Conservation (phyloP, 441 rosid species). For the Corymbia calophylla region DNA sequence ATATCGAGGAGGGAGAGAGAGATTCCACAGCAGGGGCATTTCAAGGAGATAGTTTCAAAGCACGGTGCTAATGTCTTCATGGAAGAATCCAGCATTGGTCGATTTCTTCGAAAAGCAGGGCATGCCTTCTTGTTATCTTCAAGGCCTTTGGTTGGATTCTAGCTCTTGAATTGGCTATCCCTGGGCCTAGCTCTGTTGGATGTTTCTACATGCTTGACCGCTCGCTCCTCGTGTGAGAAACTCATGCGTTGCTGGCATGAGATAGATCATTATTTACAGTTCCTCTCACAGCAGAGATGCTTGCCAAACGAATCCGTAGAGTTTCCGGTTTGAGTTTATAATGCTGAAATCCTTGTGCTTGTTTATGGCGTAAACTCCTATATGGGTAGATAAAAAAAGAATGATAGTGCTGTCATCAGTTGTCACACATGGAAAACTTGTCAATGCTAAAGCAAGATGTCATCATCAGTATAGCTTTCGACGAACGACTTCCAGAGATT, state of each 20-base stretch:
- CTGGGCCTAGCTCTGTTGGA: neutral
- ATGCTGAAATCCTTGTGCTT: no score
- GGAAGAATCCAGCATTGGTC: conserved; percentile 25
- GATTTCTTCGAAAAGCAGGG: conserved; percentile 12
- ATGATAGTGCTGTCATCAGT: neutral
- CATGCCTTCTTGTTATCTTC: conserved; percentile 30
- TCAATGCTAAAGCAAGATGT: neutral
- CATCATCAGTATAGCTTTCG: neutral
- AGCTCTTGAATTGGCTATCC: neutral
- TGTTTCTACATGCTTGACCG: neutral
- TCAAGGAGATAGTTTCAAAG: conserved; percentile 30
- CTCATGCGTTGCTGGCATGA: neutral
- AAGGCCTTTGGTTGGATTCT: conserved; percentile 3
- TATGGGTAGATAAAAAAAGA: neutral
- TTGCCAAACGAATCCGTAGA: no score
- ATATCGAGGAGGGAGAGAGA: neutral
- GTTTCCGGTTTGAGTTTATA: no score
- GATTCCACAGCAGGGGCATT: conserved; percentile 6
- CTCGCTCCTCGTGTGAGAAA: neutral
- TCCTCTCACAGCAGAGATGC: no score
- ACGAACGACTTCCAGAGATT: neutral
- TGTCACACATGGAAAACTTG: neutral
- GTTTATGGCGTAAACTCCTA: no score
- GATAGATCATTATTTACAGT: neutral
- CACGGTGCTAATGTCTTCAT: conserved; percentile 12